Evolutionary conservation across 164 flowering plant species (phyloP).

Genomic region (Vitis labrusca): DNA sequence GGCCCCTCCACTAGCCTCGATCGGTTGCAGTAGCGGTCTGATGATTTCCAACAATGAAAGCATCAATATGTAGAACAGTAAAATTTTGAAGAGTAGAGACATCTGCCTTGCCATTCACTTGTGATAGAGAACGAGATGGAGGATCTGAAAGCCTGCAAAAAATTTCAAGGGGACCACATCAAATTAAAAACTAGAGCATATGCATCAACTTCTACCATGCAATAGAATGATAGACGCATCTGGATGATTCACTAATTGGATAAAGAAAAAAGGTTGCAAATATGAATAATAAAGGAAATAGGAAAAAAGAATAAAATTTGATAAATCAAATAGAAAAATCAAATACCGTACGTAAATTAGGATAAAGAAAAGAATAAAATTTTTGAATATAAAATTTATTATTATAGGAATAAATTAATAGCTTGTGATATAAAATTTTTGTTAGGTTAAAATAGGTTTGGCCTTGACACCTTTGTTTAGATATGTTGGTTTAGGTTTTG

Average conservation of each 20-base stretch:
- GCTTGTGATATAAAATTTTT: no score
- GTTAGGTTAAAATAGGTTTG: no score
- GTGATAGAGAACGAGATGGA: conserved; percentile 27
- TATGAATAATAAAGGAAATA: not conserved
- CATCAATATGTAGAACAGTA: conserved; percentile 1
- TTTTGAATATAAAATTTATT: no score
- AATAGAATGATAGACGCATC: not conserved
- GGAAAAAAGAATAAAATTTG: no score
- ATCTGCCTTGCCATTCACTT: conserved; percentile 40
- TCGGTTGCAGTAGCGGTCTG: conserved; percentile 38
- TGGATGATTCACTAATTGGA: not conserved
- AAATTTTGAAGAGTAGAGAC: not conserved
- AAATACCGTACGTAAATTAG: no score
- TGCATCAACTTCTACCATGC: not conserved
- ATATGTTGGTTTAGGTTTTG: no score
- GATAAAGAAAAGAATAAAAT: no score
- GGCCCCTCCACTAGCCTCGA: conserved; percentile 51
- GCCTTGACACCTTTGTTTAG: no score
- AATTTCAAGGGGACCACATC: not conserved
- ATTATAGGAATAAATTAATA: no score
- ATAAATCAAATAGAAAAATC: no score
- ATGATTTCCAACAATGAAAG: conserved; percentile 26
- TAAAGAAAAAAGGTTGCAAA: not conserved
- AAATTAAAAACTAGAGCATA: not conserved
- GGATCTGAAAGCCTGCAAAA: conserved; percentile 48